Evolutionary conservation across 2,329 filamentous ascomycete genomes (phyloP).

Genomic region (Venturia pyrina): DNA sequence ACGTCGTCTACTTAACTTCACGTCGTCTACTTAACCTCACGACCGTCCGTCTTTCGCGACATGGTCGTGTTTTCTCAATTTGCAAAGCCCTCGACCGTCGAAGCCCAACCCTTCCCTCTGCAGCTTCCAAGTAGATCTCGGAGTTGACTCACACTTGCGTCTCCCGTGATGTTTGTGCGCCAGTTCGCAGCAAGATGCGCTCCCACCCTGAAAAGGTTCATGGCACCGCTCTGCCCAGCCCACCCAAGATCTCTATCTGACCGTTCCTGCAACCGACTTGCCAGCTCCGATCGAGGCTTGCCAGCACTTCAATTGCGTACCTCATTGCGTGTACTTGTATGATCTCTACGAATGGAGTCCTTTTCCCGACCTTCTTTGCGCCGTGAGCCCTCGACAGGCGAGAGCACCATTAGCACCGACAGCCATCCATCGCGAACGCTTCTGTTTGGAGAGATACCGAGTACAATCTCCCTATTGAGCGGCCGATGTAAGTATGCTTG

Average conservation of each 20-base stretch:
- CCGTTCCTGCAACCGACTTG: neutral
- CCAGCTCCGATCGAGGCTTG: neutral
- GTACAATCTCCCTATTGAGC: slow-evolving; percentile 26
- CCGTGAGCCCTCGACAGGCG: slow-evolving; percentile 10
- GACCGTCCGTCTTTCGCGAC: slow-evolving; percentile 21
- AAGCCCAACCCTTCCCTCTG: neutral
- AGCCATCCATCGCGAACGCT: slow-evolving; percentile 29
- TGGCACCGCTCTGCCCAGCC: neutral
- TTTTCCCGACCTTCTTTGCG: slow-evolving; percentile 8
- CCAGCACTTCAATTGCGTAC: slow-evolving; percentile 3
- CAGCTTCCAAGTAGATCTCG: slow-evolving; percentile 7
- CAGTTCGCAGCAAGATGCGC: slow-evolving; percentile 4
- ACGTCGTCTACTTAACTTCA: neutral
- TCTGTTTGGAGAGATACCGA: slow-evolving; percentile 41
- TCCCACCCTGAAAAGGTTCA: slow-evolving; percentile 3
- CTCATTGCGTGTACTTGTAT: neutral
- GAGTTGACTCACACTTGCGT: slow-evolving; percentile 35
- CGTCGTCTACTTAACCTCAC: slow-evolving; percentile 15
- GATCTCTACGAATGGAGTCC: slow-evolving; percentile 3
- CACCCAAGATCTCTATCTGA: neutral
- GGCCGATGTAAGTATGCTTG: slow-evolving; percentile 12
- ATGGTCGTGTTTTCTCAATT: slow-evolving; percentile 25
- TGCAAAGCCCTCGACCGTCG: slow-evolving; percentile 14
- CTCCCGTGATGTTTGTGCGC: slow-evolving; percentile 11
- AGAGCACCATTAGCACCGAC: slow-evolving; percentile 6